Percentiles rank a stretch among this genome's conserved stretches.
These are phyloP conservation scores for Porphyrellus cyaneotinctus DNA, from an alignment of 768 basidiomycete genomes.

Conservation along the genomic window DNA sequence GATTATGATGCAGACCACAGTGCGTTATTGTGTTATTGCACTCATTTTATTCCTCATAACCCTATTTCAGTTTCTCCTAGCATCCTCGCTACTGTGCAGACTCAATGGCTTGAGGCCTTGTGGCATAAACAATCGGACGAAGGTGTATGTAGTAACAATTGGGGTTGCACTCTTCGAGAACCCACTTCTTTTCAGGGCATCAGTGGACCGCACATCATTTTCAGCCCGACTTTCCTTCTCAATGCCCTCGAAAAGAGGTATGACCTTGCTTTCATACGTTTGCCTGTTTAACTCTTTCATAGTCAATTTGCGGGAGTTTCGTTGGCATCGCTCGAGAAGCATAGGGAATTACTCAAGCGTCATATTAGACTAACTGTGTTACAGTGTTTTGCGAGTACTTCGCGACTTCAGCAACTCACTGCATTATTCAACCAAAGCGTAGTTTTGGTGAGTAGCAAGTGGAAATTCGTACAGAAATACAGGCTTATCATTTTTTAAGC, in stretches of 20 bases:
- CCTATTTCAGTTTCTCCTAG: constrained; percentile 30
- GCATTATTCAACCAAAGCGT: constrained; percentile 40
- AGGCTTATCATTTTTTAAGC: constrained; percentile 20
- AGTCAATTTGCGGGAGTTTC: constrained; percentile 44
- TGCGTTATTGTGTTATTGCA: constrained; percentile 23
- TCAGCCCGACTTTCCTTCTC: constrained; percentile 42
- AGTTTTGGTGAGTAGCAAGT: constrained; percentile 35
- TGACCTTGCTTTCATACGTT: constrained; percentile 1
- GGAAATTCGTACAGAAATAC: neutral
- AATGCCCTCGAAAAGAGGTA: constrained; percentile 41
- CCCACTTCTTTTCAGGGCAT: constrained; percentile 14
- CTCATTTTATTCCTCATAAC: neutral
- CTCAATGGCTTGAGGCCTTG: constrained; percentile 49
- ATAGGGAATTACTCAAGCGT: constrained; percentile 37
- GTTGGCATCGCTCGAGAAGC: constrained; percentile 36
- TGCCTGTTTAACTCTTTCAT: neutral
- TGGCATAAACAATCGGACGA: constrained; percentile 34
- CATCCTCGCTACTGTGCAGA: constrained; percentile 34
- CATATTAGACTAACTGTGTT: constrained; percentile 37
- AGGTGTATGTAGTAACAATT: constrained; percentile 6
- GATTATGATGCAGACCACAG: constrained; percentile 36
- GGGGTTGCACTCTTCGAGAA: neutral
- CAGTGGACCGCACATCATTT: constrained; percentile 40
- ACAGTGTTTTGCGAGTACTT: constrained; percentile 35
- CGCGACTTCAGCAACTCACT: constrained; percentile 42